A percentile compares a stretch with the other conserved stretches of the same genome.
phyloP scores from a whole-genome alignment of 495 filamentous ascomycete genomes.

The Penicillium fimorum region DNA sequence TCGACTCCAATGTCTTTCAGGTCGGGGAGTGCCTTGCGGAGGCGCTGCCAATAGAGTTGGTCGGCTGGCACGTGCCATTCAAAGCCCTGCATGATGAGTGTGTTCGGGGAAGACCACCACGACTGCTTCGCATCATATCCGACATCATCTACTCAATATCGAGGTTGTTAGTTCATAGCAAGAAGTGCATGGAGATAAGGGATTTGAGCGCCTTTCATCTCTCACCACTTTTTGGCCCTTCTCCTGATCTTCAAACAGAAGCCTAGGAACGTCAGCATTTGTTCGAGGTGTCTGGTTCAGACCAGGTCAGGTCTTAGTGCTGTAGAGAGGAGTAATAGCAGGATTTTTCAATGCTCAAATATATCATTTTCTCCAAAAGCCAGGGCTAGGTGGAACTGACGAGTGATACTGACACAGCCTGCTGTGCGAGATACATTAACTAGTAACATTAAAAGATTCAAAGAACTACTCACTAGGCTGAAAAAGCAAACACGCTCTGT shows the following conservation, averaged over 20 bases:
- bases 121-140: slow-evolving; percentile 25
- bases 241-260: slow-evolving; percentile 16
- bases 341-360: background rate
- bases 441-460: background rate
- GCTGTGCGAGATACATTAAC: slow-evolving; percentile 19
- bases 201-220: slow-evolving; percentile 11
- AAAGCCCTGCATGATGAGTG: slow-evolving; percentile 68
- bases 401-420: slow-evolving; percentile 21
- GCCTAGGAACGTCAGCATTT: slow-evolving; percentile 19
- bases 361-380: slow-evolving; percentile 1
- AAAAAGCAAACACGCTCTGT: background rate
- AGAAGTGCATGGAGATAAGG: background rate
- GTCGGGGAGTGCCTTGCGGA: slow-evolving; percentile 51
- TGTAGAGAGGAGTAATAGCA: background rate
- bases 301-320: background rate
- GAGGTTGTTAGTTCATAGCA: background rate
- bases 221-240: slow-evolving; percentile 13
- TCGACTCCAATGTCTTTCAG: slow-evolving; percentile 62
- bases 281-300: background rate
- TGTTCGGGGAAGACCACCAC: slow-evolving; percentile 44
- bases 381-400: slow-evolving; percentile 10
- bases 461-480: background rate
- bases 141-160: slow-evolving; percentile 21
- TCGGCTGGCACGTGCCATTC: slow-evolving; percentile 74
- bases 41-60: slow-evolving; percentile 61